Percentiles rank a stretch among this genome's conserved stretches.
phyloP scores from a whole-genome alignment of 2,329 filamentous ascomycete species.

The Coleophoma eucalyptorum region DNA sequence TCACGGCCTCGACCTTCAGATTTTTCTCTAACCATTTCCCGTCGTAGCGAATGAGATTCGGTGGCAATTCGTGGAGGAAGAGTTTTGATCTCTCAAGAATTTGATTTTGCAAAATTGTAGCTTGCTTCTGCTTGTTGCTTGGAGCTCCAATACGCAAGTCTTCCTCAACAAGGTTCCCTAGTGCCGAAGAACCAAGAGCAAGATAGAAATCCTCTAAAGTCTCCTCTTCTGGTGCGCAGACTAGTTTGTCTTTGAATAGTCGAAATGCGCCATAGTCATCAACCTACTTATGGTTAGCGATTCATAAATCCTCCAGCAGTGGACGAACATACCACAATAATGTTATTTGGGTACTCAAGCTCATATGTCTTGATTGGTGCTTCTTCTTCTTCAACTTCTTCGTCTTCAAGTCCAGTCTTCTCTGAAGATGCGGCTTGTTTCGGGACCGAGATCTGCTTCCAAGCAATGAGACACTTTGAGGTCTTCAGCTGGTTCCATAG shows the following conservation, averaged over 20 bases:
- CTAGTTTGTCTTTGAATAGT: conserved; percentile 78
- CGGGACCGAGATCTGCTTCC: conserved; percentile 58
- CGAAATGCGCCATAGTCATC: conserved; percentile 89
- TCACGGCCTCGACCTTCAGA: conserved; percentile 72
- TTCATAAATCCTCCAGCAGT: not conserved
- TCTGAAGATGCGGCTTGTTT: conserved; percentile 15
- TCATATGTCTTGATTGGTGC: conserved; percentile 51
- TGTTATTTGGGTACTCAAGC: conserved; percentile 65
- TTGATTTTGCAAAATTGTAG: conserved; percentile 68
- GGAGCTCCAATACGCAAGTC: conserved; percentile 61
- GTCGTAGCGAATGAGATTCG: conserved; percentile 80
- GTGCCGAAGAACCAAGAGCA: conserved; percentile 70
- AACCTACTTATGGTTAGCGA: conserved; percentile 30
- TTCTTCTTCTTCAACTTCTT: conserved; percentile 42
- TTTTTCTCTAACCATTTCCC: conserved; percentile 88
- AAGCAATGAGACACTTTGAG: conserved; percentile 78
- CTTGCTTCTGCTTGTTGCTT: conserved; percentile 63
- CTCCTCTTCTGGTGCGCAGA: conserved; percentile 90
- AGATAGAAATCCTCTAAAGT: conserved; percentile 79
- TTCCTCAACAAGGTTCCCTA: conserved; percentile 77
- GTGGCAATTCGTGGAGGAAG: conserved; percentile 73
- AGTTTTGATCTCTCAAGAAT: conserved; percentile 85
- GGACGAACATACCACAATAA: conserved; percentile 53
- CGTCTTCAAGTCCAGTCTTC: conserved; percentile 20
- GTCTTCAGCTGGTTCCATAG: conserved; percentile 73